These are phyloP conservation scores for Russula earlei DNA, from an alignment of 768 basidiomycete species.

Conservation along the genomic window DNA sequence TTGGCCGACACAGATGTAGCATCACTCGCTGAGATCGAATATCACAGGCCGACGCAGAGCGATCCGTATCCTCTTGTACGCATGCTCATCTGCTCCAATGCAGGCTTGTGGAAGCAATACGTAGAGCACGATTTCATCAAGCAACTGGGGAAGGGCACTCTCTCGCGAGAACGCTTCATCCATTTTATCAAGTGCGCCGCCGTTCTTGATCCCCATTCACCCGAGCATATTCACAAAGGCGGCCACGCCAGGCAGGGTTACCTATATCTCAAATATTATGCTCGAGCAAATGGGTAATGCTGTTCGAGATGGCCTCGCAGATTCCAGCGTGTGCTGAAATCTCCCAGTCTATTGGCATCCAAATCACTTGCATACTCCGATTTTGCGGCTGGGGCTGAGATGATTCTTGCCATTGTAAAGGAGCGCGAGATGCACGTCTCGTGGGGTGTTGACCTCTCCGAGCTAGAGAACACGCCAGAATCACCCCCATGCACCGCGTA, in stretches of 20 bases:
- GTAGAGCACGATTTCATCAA: slow-evolving; percentile 80
- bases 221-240: background rate
- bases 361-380: slow-evolving; percentile 59
- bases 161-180: slow-evolving; percentile 56
- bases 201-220: background rate
- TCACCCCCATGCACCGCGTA: slow-evolving; percentile 73
- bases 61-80: slow-evolving; percentile 64
- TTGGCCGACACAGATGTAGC: background rate
- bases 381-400: slow-evolving; percentile 54
- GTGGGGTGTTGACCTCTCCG: slow-evolving; percentile 56
- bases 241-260: slow-evolving; percentile 59
- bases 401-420: slow-evolving; percentile 50
- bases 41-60: slow-evolving; percentile 36
- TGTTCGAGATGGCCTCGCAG: background rate
- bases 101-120: slow-evolving; percentile 56
- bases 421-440: slow-evolving; percentile 67
- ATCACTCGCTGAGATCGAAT: background rate
- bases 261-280: slow-evolving; percentile 73
- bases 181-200: slow-evolving; percentile 72
- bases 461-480: slow-evolving; percentile 55
- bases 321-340: background rate
- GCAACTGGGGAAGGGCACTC: slow-evolving; percentile 62
- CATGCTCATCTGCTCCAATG: slow-evolving; percentile 50
- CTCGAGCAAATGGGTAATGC: slow-evolving; percentile 64
- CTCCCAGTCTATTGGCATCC: slow-evolving; percentile 56